A percentile compares a stretch with the other conserved stretches of the same genome.
phyloP scores from a whole-genome alignment of 169 alveolate genomes.

The Amoebophrya sp. region DNA sequence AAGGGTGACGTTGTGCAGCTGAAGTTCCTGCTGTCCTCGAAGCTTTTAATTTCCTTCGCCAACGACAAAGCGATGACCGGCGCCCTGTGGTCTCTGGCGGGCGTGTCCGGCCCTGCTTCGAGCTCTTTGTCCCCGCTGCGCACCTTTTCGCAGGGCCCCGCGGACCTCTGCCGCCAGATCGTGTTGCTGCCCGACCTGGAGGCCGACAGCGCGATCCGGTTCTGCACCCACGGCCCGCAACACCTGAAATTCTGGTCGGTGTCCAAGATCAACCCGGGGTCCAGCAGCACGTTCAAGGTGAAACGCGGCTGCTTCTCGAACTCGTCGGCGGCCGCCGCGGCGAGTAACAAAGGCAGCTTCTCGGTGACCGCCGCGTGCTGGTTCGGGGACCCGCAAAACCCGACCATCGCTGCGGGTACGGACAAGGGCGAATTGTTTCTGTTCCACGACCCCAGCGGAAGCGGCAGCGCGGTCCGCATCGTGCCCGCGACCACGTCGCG shows the following conservation, averaged over 20 bases:
- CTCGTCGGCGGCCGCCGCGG: too few relatives aligned
- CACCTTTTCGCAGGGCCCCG: not conserved
- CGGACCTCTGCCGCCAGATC: not conserved
- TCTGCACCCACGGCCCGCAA: not conserved
- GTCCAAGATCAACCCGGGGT: not conserved
- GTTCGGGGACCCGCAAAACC: not conserved
- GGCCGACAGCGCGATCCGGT: not conserved
- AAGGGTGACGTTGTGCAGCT: not conserved
- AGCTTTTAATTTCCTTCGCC: not conserved
- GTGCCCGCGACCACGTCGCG: not conserved
- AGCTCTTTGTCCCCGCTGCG: not conserved
- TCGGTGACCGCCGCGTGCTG: not conserved
- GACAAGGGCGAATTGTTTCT: not conserved
- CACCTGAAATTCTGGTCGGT: not conserved
- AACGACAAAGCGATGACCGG: constrained; percentile 8
- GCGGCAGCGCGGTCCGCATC: not conserved
- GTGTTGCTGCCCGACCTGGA: not conserved
- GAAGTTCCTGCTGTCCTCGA: not conserved
- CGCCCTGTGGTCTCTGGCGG: not conserved
- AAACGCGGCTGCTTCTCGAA: too few relatives aligned
- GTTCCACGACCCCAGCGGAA: not conserved
- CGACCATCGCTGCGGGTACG: not conserved
- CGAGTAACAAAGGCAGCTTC: too few relatives aligned
- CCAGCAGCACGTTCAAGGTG: too few relatives aligned
- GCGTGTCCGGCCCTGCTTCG: not conserved